Conservation (phyloP, 495 filamentous ascomycete species). For the Jackrogersella multiformis region DNA sequence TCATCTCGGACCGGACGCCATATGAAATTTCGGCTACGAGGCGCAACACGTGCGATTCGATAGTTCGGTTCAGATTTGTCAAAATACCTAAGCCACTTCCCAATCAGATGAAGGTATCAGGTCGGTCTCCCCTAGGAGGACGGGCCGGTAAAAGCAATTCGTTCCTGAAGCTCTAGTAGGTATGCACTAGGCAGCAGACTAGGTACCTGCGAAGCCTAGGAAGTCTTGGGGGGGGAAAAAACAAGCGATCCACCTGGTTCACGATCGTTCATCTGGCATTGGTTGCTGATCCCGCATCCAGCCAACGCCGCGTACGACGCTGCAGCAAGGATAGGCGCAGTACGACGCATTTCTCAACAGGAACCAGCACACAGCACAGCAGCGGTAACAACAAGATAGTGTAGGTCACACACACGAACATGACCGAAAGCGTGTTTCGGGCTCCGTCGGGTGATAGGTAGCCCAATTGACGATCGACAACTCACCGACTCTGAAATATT, state of each 20-base stretch:
- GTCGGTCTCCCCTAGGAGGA: constrained; percentile 6
- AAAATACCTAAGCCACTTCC: constrained; percentile 15
- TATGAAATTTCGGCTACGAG: constrained; percentile 17
- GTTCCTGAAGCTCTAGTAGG: constrained; percentile 7
- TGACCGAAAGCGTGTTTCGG: constrained; percentile 23
- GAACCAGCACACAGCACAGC: constrained; percentile 40
- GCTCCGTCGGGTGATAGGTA: constrained; percentile 11
- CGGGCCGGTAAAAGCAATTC: constrained; percentile 15
- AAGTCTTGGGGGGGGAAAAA: constrained; percentile 8
- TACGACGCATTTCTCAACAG: constrained; percentile 31
- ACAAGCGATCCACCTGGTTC: constrained; percentile 17
- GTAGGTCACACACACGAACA: constrained; percentile 30
- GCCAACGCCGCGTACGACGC: constrained; percentile 37
- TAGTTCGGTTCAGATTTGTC: constrained; percentile 34
- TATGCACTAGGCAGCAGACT: too few species aligned
- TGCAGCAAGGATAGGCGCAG: constrained; percentile 33
- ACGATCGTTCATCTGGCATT: constrained; percentile 43
- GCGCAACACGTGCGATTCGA: constrained; percentile 32
- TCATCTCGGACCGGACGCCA: constrained; percentile 26
- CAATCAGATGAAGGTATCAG: constrained; percentile 22
- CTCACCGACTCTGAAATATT: constrained; percentile 28
- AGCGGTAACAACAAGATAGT: constrained; percentile 7
- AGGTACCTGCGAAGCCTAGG: too few species aligned
- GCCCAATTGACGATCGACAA: constrained; percentile 29
- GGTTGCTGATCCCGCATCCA: constrained; percentile 42